Evolutionary conservation across 1,139 yeast genomes (phyloP).

Genomic region (Yamadazyma triangularis): DNA sequence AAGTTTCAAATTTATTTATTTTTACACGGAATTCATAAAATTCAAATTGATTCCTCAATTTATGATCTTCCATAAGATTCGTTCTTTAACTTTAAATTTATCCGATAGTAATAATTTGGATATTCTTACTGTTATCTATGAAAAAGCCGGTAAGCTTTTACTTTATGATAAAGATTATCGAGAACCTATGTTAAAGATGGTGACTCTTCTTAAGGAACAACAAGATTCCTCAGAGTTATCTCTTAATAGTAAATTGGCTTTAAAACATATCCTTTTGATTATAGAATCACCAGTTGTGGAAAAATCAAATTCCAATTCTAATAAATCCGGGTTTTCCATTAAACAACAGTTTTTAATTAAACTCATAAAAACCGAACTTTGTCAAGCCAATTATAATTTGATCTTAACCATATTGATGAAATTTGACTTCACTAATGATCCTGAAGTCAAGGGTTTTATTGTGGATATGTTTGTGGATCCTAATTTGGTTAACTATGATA

Average conservation of each 20-base stretch:
- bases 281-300: constrained; percentile 52
- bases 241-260: constrained; percentile 53
- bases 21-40: constrained; percentile 72
- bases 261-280: constrained; percentile 55
- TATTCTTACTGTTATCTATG: constrained; percentile 62
- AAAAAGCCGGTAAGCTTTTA: constrained; percentile 68
- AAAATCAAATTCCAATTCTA: constrained; percentile 11
- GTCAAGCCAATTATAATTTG: constrained; percentile 24
- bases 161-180: constrained; percentile 58
- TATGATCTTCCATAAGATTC: constrained; percentile 66
- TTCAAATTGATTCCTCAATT: constrained; percentile 72
- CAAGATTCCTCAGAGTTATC: constrained; percentile 49
- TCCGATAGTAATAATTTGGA: constrained; percentile 55
- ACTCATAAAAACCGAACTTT: constrained; percentile 51
- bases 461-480: constrained; percentile 57
- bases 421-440: constrained; percentile 43
- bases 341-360: constrained; percentile 49
- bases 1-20: constrained; percentile 54
- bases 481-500: constrained; percentile 56
- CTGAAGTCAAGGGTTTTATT: constrained; percentile 35
- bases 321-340: constrained; percentile 20
- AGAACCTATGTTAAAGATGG: constrained; percentile 59
- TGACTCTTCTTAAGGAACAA: constrained; percentile 46
- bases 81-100: constrained; percentile 50
- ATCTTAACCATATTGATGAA: constrained; percentile 39